Evolutionary conservation across 2,329 filamentous ascomycete genomes (phyloP), one percentile per base, ranked within the genome.

Genomic region (Colletotrichum endophyticum): DNA sequence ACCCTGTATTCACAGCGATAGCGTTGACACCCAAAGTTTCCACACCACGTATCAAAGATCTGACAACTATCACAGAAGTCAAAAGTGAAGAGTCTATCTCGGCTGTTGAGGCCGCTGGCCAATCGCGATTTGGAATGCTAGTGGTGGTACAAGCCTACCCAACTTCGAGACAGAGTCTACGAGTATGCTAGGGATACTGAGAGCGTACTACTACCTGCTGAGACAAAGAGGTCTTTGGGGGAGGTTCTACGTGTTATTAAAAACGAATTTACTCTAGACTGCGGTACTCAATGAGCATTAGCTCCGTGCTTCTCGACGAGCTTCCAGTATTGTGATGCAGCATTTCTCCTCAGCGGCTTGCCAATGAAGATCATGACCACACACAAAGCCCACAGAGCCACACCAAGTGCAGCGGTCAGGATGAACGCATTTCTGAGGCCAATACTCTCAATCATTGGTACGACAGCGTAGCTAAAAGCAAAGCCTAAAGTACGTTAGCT

Each of bases 401-500:
- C 36, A 16, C 79, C 79, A 44, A 80, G 44, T 15, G 79, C 56
- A 19, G 78, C 75, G 6, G 79, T 78, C 19, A 81, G 32, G 6
- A 80, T 72, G 72, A 81, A 81, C 1, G 79, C 73, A 66, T 80
- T 72, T 3, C 79, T 72, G 9, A 81, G 76, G 12, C 74, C 69
- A 13, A 80, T 76, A 32, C 77, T 78, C 2, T 66, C 64, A 44
- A 80, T 80, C 78, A 80, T 80, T 2, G 79, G 79, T 27, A 80
- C 79, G 32, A 81, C 79, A 8, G 79, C 80, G 16, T 81, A 81
- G 34, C 79, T 73, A 13, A 81, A 81, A 8, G 78, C 80, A 39
- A 81, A 81, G n/a, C 76, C 80, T 80, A 7, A 16, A 4, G 25
- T 22, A 62, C 11, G 19, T 62, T 62, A 62, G 59, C 59, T 62